Base-by-base conservation (phyloP, 2,329 filamentous ascomycete species). In the Aspergillus puulaauensis region DNA sequence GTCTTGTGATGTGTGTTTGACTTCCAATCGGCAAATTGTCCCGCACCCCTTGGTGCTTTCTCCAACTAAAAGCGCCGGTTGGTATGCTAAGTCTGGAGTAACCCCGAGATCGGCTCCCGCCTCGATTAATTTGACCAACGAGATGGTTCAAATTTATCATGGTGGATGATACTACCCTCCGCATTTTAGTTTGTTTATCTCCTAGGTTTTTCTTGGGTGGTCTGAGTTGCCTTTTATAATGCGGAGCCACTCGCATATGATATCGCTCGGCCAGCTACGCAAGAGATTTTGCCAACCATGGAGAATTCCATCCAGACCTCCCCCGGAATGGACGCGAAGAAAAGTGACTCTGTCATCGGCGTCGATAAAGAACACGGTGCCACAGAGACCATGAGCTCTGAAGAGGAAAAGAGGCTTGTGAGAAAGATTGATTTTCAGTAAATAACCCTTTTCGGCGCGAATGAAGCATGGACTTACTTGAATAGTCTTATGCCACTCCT, bases 401-500 rank as follows among this genome's bases (percentile, higher is more conserved):
- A 53, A 17, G 61, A 57, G 11, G 61, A 63, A 31, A 63, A 56
- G 37, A 54, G n/a, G 24, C 53, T 63, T 4, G 46, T 63, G 24
- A 52, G 56, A 21, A 63, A 63, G 24, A 61, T 63, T 14, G 61
- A 61, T 40, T 17, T 54, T 12, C 45, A 60, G 61, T 63, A 39
- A 24, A 52, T 44, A 23, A 17, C 39, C 14, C 35, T 12, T 47
- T 24, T n/a, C 21, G 14, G 2, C 19, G 14, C 2, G 19, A 27
- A 17, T 41, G 3, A n/a, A 37, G 9, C n/a, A 41, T 14, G 6
- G 9, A 21, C n/a, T 47, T 19, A 43, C 39, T 11, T 14, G 45
- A 37, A 24, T 11, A 63, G 61, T n/a, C 41, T 65, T 4, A 64
- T 65, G 60, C 64, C 64, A 5, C 47, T 65, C 12, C 47, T 66